Base-by-base conservation (phyloP, 805 yeast species). In the Kodamaea kaohsiungensis region DNA sequence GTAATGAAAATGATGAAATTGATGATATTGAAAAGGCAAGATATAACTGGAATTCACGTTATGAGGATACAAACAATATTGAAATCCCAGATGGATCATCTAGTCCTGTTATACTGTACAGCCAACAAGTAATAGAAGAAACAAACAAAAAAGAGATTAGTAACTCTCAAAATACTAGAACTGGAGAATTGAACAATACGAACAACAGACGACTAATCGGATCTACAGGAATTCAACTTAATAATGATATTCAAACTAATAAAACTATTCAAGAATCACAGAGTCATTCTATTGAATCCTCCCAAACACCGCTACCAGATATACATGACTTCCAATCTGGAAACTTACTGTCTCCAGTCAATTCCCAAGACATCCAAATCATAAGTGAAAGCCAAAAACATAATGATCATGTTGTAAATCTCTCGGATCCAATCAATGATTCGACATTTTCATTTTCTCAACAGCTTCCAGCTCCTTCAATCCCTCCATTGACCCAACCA, bases 391-490 rank as follows among this genome's bases (percentile, higher is more conserved):
- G 35, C 10, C 35, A 30, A 30, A 30, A 12, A 12, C 10, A 30
- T 5, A 12, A 30, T 3, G 35, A 30, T 4, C 10, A 30, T 10
- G 10, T 30, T 30, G 19, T 12, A 13, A 17, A 16, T 3, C 43
- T 18, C 43, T 18, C 50, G 19, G 64, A 60, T 45, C 45, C 59
- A 13, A 54, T 62, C n/a, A 57, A 56, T 1, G 65, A 60, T 43
- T 60, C 65, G 19, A 54, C 66, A 9, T 62, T 62, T 49, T 53
- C 64, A 12, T 60, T 56, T 39, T 48, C 53, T 37, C 49, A 19
- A 15, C 30, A 42, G 17, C 37, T 8, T 13, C 16, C 43, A 33
- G 39, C 15, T 33, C 45, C 35, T 25, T 38, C 10, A 30, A 30
- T 30, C 13, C 35, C 35, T 3, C 35, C 35, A 9, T 12, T 30